Conservation (phyloP, 441 rosid species). For the Sinapis alba region DNA sequence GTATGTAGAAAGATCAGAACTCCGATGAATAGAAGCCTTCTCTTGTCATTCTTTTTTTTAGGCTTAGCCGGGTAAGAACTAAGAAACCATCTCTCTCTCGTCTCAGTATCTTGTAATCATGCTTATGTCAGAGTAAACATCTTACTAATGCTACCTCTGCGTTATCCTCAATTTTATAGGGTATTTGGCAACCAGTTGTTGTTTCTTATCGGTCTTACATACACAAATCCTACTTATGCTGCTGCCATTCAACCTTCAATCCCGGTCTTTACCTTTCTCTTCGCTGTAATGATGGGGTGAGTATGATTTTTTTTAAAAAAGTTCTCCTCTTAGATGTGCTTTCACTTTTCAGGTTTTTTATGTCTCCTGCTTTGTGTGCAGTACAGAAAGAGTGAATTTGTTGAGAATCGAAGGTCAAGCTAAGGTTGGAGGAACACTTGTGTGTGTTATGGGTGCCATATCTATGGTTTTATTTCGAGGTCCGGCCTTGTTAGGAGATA, state of each 20-base stretch:
- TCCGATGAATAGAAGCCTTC: constrained; percentile 71
- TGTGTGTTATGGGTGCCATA: constrained; percentile 88
- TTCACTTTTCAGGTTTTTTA: neutral
- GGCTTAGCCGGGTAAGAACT: constrained; percentile 86
- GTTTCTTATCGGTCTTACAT: constrained; percentile 91
- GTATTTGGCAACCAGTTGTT: constrained; percentile 97
- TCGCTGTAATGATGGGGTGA: constrained; percentile 96
- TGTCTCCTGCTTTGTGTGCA: constrained; percentile 52
- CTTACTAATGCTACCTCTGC: constrained; percentile 4
- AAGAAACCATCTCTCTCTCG: constrained; percentile 29
- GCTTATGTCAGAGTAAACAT: neutral
- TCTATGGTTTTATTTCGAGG: constrained; percentile 90
- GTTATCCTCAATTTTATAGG: constrained; percentile 47
- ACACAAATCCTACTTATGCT: constrained; percentile 97
- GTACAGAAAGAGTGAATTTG: constrained; percentile 89
- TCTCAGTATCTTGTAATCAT: neutral
- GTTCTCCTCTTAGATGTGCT: neutral
- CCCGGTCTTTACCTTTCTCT: constrained; percentile 95
- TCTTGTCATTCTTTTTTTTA: constrained; percentile 78
- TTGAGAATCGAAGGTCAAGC: constrained; percentile 86
- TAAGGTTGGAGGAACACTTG: constrained; percentile 78
- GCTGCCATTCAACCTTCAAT: constrained; percentile 98
- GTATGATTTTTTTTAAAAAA: constrained; percentile 14
- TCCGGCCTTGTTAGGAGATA: constrained; percentile 71
- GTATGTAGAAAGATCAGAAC: constrained; percentile 68